Conservation (phyloP, 2,329 filamentous ascomycete genomes). For the Ceratocystiopsis sp. region DNA sequence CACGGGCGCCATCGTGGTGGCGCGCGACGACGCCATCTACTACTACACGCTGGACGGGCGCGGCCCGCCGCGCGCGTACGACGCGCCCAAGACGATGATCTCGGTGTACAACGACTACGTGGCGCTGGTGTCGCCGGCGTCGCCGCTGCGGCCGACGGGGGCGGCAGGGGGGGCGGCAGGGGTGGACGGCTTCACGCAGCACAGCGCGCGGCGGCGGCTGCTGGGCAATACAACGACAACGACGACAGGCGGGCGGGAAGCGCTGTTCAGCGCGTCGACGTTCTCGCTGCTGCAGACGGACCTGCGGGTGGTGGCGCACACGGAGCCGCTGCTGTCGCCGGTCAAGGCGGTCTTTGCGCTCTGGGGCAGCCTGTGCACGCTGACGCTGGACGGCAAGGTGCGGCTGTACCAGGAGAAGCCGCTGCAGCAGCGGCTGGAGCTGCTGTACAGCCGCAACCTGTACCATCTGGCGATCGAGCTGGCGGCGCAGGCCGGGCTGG, state of each 20-base stretch:
- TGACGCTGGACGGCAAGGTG: slow-evolving; percentile 84
- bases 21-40: slow-evolving; percentile 87
- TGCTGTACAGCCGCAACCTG: slow-evolving; percentile 85
- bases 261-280: slow-evolving; percentile 70
- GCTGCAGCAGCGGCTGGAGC: slow-evolving; percentile 77
- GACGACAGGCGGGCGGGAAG: slow-evolving; percentile 40
- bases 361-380: slow-evolving; percentile 84
- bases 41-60: slow-evolving; percentile 76
- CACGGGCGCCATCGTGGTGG: slow-evolving; percentile 78
- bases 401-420: slow-evolving; percentile 81
- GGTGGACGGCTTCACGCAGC: neutral
- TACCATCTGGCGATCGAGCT: slow-evolving; percentile 85
- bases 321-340: slow-evolving; percentile 66
- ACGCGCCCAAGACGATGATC: slow-evolving; percentile 73
- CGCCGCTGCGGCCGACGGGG: slow-evolving; percentile 17
- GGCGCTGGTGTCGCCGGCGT: slow-evolving; percentile 64
- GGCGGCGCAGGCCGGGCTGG: slow-evolving; percentile 75
- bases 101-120: slow-evolving; percentile 72
- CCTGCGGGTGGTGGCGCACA: slow-evolving; percentile 75
- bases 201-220: slow-evolving; percentile 40
- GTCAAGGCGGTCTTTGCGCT: slow-evolving; percentile 67
- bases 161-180: slow-evolving; percentile 3
- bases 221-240: too few relatives aligned
- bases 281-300: slow-evolving; percentile 89
- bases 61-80: slow-evolving; percentile 77